Evolutionary conservation across 2,329 filamentous ascomycete genomes (phyloP), one percentile per base, ranked within the genome.

Genomic region (Tolypocladium tundrense): DNA sequence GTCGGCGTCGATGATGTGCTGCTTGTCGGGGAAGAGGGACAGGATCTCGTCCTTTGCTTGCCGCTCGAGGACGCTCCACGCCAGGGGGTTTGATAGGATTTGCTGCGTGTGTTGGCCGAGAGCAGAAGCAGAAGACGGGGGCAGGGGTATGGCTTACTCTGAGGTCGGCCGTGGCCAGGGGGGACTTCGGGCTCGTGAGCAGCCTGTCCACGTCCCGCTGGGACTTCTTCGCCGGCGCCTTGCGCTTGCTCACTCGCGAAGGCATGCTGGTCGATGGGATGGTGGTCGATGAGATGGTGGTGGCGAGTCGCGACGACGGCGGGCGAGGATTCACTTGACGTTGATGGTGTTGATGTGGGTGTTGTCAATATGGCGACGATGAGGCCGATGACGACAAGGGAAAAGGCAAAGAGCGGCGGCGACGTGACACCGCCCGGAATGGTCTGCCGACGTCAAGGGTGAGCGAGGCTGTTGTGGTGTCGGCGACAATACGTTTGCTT

Each of bases 131-230:
- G 11, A 21, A 10, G 40, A 41, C 40, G 2, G 4, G 27, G 27
- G n/a, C 10, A 13, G 4, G 27, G n/a, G 2, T 1, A 27, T 21
- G 8, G 64, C 67, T 57, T 54, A 75, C 74, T 56, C 73, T 65
- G 13, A 76, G 61, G 57, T 76, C 71, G 7, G 71, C 71, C 19
- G 63, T 67, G 19, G 72, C 73, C 1, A 76, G 61, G 33, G 73
- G 73, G 2, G 74, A 76, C 35, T 70, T 74, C 1, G 67, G 60
- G 52, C 75, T 68, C 11, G 66, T 70, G 83, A 87, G 64, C 72
- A 81, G 54, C 82, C 86, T 13, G 78, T 87, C 16, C 73, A 74
- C 42, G 79, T 84, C 3, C 76, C 92, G 11, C 80, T 92, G 92
- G 33, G 85, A 89, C 65, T 88, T 88, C 10, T 76, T 92, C 6